A percentile compares a stretch with the other conserved stretches of the same genome.
phyloP scores from a whole-genome alignment of 805 yeast genomes.

The Pichia nakasei region DNA sequence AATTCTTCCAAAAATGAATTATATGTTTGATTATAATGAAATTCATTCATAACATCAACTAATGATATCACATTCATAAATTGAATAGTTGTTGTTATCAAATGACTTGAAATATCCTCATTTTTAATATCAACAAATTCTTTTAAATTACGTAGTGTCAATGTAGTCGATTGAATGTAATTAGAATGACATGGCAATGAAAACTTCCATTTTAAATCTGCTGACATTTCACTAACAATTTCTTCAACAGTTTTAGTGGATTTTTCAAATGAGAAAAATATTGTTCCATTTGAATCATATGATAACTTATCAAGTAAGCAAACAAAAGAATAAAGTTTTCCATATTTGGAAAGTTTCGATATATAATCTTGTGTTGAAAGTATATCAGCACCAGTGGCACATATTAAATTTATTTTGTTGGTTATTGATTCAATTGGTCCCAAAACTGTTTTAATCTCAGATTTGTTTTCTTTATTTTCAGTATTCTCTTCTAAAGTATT shows the following conservation, averaged over 20 bases:
- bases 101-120: slow-evolving; percentile 14
- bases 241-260: slow-evolving; percentile 14
- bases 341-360: slow-evolving; percentile 36
- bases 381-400: neutral
- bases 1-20: slow-evolving; percentile 41
- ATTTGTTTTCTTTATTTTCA: no score
- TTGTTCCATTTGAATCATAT: slow-evolving; percentile 47
- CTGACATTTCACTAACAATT: slow-evolving; percentile 27
- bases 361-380: slow-evolving; percentile 10
- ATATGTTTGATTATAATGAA: slow-evolving; percentile 38
- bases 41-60: slow-evolving; percentile 44
- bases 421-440: neutral
- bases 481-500: no score
- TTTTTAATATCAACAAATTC: slow-evolving; percentile 9
- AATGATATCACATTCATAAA: slow-evolving; percentile 58
- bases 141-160: slow-evolving; percentile 17
- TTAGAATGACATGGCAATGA: slow-evolving; percentile 29
- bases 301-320: slow-evolving; percentile 39
- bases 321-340: slow-evolving; percentile 32
- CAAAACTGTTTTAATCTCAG: no score
- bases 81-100: slow-evolving; percentile 43
- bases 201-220: slow-evolving; percentile 28
- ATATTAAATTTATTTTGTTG: no score
- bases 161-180: slow-evolving; percentile 16
- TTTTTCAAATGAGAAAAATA: slow-evolving; percentile 39